Conservation (phyloP, 768 basidiomycete species). For the Amyloporia xantha region DNA sequence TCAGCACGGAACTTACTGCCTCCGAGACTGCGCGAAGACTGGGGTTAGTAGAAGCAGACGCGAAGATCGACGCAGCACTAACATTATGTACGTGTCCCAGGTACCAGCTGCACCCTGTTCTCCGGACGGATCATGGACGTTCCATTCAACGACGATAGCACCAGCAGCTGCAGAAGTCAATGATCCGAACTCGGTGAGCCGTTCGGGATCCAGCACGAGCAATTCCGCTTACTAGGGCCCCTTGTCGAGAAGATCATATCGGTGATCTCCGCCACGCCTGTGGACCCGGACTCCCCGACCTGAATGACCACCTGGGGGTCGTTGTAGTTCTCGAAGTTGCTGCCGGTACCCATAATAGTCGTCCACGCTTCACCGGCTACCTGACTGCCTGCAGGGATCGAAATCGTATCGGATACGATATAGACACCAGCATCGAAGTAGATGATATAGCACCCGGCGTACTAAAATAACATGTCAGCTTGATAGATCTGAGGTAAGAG, state of each 20-base stretch:
- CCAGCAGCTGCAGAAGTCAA: slow-evolving; percentile 31
- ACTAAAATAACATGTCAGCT: slow-evolving; percentile 33
- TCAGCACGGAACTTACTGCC: slow-evolving; percentile 16
- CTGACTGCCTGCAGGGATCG: slow-evolving; percentile 40
- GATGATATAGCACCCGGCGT: slow-evolving; percentile 69
- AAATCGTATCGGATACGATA: slow-evolving; percentile 39
- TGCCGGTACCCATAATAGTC: slow-evolving; percentile 38
- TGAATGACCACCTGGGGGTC: slow-evolving; percentile 37
- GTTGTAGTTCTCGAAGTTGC: slow-evolving; percentile 32
- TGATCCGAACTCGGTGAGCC: neutral
- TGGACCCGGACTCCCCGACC: slow-evolving; percentile 33
- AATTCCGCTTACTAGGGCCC: slow-evolving; percentile 27
- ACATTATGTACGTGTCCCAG: slow-evolving; percentile 43
- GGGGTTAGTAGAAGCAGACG: neutral
- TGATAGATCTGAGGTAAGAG: neutral
- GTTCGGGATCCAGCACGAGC: neutral
- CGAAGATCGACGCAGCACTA: neutral
- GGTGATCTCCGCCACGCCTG: slow-evolving; percentile 36
- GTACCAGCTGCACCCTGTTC: slow-evolving; percentile 44
- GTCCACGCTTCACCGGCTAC: slow-evolving; percentile 47
- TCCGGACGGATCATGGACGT: slow-evolving; percentile 41
- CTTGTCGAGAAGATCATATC: slow-evolving; percentile 39
- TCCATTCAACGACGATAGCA: slow-evolving; percentile 57
- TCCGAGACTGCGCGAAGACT: slow-evolving; percentile 16
- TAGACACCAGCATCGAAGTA: slow-evolving; percentile 70